A percentile compares a stretch with the other conserved stretches of the same genome.
These are phyloP conservation scores for Eleusine indica DNA, from an alignment of 176 grass and related monocot genomes.

Conservation along the genomic window DNA sequence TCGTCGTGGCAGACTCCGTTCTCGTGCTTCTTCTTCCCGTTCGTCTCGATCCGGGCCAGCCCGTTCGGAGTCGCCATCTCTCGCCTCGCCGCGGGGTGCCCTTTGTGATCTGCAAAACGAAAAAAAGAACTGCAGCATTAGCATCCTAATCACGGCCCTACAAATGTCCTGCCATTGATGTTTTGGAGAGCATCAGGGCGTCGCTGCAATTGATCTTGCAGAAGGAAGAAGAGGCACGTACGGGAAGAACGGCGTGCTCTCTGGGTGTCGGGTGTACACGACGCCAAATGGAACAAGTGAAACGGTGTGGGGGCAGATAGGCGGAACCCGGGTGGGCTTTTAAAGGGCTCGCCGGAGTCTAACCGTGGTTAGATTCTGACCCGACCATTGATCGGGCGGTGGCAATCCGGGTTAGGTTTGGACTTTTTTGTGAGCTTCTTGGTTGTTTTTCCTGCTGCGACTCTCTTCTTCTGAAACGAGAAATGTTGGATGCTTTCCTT, in stretches of 20 bases:
- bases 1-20: conserved; percentile 98
- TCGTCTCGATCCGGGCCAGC: conserved; percentile 77
- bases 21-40: conserved; percentile 51
- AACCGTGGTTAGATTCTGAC: conserved; percentile 39
- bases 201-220: background rate
- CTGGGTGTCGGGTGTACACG: conserved; percentile 7
- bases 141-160: background rate
- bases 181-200: conserved; percentile 6
- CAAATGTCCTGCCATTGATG: conserved; percentile 14
- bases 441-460: background rate
- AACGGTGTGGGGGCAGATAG: conserved; percentile 33
- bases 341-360: conserved; percentile 34
- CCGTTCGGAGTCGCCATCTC: conserved; percentile 57
- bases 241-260: background rate
- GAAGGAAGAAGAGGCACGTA: background rate
- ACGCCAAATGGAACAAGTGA: background rate
- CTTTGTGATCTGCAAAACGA: background rate
- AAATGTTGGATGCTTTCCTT: background rate
- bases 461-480: background rate
- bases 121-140: conserved; percentile 12
- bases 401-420: background rate
- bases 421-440: conserved; percentile 15
- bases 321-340: conserved; percentile 38
- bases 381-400: background rate
- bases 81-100: background rate